Percentiles rank a stretch among this genome's conserved stretches.
Conservation (phyloP, 2,329 filamentous ascomycete species). For the Chaetomium sp. region DNA sequence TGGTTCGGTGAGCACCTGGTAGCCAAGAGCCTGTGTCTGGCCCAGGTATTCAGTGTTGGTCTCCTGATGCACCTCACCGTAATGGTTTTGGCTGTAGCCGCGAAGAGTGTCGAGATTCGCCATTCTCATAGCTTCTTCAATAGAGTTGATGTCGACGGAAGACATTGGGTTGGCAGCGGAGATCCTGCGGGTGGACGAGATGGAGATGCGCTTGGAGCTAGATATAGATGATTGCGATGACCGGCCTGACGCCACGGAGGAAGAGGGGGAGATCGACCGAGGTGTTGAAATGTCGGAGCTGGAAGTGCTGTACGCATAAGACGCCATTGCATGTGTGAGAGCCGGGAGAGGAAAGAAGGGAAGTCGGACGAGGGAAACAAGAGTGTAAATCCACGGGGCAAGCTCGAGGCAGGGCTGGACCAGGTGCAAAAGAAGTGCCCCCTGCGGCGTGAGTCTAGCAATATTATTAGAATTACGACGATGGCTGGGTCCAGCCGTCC, state of each 20-base stretch:
- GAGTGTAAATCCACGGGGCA: conserved; percentile 19
- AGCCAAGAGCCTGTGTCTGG: conserved; percentile 48
- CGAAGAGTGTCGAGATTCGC: conserved; percentile 53
- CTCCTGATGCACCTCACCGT: conserved; percentile 49
- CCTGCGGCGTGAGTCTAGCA: conserved; percentile 17
- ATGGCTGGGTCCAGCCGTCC: conserved; percentile 13
- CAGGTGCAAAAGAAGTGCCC: conserved; percentile 16
- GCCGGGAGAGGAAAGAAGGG: conserved; percentile 15
- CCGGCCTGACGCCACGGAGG: conserved; percentile 41
- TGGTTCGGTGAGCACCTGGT: conserved; percentile 56
- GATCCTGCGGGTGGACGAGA: conserved; percentile 44
- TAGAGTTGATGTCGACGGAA: conserved; percentile 48
- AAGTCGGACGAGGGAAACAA: conserved; percentile 16
- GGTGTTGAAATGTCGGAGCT: conserved; percentile 48
- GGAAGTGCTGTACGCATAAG: conserved; percentile 39
- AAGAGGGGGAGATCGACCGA: conserved; percentile 46
- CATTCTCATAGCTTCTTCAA: conserved; percentile 56
- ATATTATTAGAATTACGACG: conserved; percentile 18
- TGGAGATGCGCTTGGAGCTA: conserved; percentile 43
- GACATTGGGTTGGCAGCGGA: conserved; percentile 51
- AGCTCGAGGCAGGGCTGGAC: conserved; percentile 19
- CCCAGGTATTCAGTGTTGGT: conserved; percentile 47
- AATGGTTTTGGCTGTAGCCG: conserved; percentile 53
- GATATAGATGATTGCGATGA: conserved; percentile 46
- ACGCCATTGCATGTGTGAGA: conserved; percentile 35